These are phyloP conservation scores for Candida sojae DNA, from an alignment of 1,139 yeast species.

Conservation along the genomic window DNA sequence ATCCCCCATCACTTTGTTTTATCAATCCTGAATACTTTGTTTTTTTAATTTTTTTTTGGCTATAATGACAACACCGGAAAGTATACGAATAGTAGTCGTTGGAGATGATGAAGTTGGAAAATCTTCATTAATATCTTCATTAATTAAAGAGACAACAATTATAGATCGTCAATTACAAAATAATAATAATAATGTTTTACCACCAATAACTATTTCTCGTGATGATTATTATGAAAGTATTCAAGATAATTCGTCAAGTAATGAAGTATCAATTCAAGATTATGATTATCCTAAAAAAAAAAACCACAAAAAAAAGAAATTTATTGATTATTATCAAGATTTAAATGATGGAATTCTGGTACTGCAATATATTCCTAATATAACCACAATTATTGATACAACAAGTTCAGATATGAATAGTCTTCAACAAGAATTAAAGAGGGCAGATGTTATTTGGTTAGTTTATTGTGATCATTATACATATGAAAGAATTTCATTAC, in stretches of 20 bases:
- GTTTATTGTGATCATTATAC: conserved; percentile 93
- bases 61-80: conserved; percentile 41
- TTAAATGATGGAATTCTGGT: conserved; percentile 26
- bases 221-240: conserved; percentile 39
- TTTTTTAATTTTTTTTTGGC: no score
- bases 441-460: conserved; percentile 90
- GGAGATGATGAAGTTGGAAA: conserved; percentile 97
- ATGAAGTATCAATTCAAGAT: conserved; percentile 3
- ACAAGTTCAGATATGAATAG: conserved; percentile 60
- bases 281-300: conserved; percentile 11
- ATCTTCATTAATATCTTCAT: conserved; percentile 70
- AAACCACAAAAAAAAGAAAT: background rate
- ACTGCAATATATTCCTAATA: conserved; percentile 56
- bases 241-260: conserved; percentile 19
- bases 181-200: conserved; percentile 69
- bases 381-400: conserved; percentile 80
- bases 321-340: conserved; percentile 10
- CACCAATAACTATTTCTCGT: conserved; percentile 71
- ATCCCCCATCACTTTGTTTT: no score
- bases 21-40: no score
- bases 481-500: conserved; percentile 83
- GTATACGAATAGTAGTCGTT: conserved; percentile 79
- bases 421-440: conserved; percentile 73
- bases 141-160: conserved; percentile 79
- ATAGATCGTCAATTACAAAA: conserved; percentile 49